Evolutionary conservation across 345 rosid genomes (phyloP), one percentile per base, ranked within the genome.

Genomic region (Excoecaria agallocha): DNA sequence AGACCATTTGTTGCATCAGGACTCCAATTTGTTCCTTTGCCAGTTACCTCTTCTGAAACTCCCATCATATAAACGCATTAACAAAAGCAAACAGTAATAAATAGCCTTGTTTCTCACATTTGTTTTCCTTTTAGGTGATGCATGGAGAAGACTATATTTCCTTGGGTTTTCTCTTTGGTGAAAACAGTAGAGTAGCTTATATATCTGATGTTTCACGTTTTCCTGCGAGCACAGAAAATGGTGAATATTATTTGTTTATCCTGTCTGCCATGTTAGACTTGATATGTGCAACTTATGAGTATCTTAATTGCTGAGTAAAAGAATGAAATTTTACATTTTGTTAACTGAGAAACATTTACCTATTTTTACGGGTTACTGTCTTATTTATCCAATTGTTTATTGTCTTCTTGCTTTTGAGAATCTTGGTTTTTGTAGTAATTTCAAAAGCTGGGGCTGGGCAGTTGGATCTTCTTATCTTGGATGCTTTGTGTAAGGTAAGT

Each of bases 101-200:
- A n/a, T n/a, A n/a, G n/a, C n/a, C n/a, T n/a, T n/a, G n/a, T n/a
- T n/a, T n/a, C n/a, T 69, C 66, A 68, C 76, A 38, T 66, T 10
- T 66, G 69, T 65, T 59, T 30, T 51, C 62, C 12, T 61, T 4
- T 46, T 71, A 95, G 99, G 99, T 95, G 79, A 91, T 95, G 97
- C 99, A 95, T 83, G 99, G 99, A 81, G 99, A 93, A 88, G 99
- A 95, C 68, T 95, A 93, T 80, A 69, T 95, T 62, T 90, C 79
- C 72, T 84, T 95, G 68, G 98, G 99, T 78, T 95, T 85, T 75
- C 99, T 93, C 60, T 95, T 95, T 78, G 99, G 99, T 5, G 87
- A 88, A 74, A 89, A 84, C 73, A 78, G 69, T 70, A 87, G 88
- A 83, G 90, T 95, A 68, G 99, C 96, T 6, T 95, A 95, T 82